phyloP scores from a whole-genome alignment of 257 asterid genomes.

The Solanum habrochaites region DNA sequence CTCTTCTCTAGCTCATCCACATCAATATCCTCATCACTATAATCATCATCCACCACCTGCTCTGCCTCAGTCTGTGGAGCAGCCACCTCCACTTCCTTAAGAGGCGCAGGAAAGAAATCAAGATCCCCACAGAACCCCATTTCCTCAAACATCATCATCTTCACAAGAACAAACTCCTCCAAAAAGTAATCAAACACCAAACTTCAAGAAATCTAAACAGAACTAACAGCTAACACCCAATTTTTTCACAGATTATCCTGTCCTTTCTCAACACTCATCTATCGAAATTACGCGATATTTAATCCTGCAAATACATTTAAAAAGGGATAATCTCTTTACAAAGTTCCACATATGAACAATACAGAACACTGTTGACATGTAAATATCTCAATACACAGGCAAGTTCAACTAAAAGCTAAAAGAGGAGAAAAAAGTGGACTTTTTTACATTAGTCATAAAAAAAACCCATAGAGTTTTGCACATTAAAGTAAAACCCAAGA shows the following conservation, averaged over 20 bases:
- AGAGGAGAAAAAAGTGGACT: neutral
- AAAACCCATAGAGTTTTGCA: neutral
- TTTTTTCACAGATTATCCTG: neutral
- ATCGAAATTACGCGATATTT: neutral
- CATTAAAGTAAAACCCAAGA: neutral
- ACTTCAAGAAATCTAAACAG: neutral
- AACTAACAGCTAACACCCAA: neutral
- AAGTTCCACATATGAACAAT: neutral
- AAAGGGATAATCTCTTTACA: neutral
- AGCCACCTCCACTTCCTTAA: neutral
- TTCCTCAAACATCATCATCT: slow-evolving; percentile 12
- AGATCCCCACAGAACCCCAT: slow-evolving; percentile 12
- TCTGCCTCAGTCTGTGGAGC: neutral
- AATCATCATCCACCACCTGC: slow-evolving; percentile 2
- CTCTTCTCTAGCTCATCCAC: slow-evolving; percentile 15
- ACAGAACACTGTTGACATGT: neutral
- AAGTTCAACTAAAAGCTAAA: neutral
- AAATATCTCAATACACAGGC: neutral
- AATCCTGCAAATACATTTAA: neutral
- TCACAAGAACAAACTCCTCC: neutral
- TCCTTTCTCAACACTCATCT: neutral
- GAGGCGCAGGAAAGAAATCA: neutral
- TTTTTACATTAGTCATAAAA: neutral
- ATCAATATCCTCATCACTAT: slow-evolving; percentile 11
- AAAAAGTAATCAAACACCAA: neutral